phyloP scores from a whole-genome alignment of 352 stramenopile genomes.

The Phytophthora ramorum region DNA sequence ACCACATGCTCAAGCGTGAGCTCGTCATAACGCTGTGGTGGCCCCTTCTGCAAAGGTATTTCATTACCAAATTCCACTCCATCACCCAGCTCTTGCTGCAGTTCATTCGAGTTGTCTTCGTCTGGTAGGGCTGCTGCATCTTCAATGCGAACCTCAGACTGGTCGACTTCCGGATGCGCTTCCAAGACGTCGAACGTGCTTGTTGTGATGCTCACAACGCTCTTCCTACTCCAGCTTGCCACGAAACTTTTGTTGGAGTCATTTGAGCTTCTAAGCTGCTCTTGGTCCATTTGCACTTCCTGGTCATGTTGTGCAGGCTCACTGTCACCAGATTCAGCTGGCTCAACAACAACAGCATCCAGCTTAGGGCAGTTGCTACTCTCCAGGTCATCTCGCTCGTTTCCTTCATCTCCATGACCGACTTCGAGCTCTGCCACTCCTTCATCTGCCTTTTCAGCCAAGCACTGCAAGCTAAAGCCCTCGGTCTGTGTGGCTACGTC shows the following conservation, averaged over 20 bases:
- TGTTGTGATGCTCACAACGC: background rate
- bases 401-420: background rate
- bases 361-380: background rate
- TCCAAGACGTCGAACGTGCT: background rate
- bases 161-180: background rate
- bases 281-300: background rate
- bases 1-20: conserved; percentile 53
- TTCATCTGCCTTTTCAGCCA: background rate
- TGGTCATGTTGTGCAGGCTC: background rate
- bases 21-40: conserved; percentile 35
- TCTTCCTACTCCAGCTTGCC: conserved; percentile 4
- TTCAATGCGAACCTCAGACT: background rate
- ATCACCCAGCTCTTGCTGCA: conserved; percentile 1
- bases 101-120: background rate
- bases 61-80: conserved; percentile 1
- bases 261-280: background rate
- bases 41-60: background rate
- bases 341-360: background rate
- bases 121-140: background rate
- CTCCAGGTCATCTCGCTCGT: background rate
- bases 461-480: background rate
- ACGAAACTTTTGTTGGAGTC: background rate
- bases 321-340: background rate
- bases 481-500: conserved; percentile 27
- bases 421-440: background rate